Base-by-base conservation (phyloP, 1,139 yeast genomes). In the Candida gigantensis region DNA sequence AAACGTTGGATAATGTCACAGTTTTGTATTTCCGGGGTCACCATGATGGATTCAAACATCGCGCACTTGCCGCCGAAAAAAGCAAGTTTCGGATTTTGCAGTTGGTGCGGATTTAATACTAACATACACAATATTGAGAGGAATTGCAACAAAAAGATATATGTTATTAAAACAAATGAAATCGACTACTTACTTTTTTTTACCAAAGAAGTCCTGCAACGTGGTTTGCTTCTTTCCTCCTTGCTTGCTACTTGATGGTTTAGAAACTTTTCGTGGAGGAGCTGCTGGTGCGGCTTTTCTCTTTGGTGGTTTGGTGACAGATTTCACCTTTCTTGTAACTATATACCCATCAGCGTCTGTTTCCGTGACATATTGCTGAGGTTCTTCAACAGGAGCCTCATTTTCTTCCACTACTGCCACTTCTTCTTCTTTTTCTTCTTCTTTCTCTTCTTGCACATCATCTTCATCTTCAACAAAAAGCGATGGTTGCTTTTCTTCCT, bases 281-380 rank as follows among this genome's bases (percentile, higher is more conserved):
- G 16, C 32, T 31, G 17, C 41, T 24, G 17, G 36, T 35, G 31
- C 40, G 42, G 18, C 40, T 31, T 34, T 19, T 42, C 30, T 19
- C 53, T n/a, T n/a, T n/a, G n/a, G n/a, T n/a, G 19, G 44, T 28
- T 46, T 49, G 5, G 53, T 42, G 10, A 47, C 40, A 6, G 51
- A 44, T 7, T 51, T 44, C 26, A 49, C 52, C 35, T 56, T 55
- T 28, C 60, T 54, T 13, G 68, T 58, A 3, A 65, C 61, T 16
- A 65, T 53, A 42, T 64, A 69, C 2, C 74, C 75, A 32, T 68
- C 74, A 19, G 63, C 72, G 39, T 68, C 75, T 21, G 62, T 56
- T 41, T 55, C 57, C 17, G 50, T 50, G 14, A 41, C 40, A 12
- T 45, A 36, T 31, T 44, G 46, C 34, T 33, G 37, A 21, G 34